Percentiles rank a stretch among this genome's conserved stretches.
Evolutionary conservation across 257 asterid genomes (phyloP).

Genomic region (Solanum infundibuliforme): DNA sequence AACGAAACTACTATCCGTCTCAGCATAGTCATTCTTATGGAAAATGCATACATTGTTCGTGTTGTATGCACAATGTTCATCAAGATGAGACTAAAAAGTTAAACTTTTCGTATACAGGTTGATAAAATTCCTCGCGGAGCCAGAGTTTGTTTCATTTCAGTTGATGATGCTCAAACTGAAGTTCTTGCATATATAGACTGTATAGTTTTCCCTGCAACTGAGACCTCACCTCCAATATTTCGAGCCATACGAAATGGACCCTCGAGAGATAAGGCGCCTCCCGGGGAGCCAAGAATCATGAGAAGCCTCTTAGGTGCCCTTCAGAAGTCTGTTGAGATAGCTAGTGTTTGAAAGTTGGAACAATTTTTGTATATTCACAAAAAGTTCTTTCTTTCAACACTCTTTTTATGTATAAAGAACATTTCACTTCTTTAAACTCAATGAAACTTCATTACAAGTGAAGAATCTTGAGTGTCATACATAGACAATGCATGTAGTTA

Average conservation of each 20-base stretch:
- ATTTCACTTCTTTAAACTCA: neutral
- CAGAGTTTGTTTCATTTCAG: conserved; percentile 67
- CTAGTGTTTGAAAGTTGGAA: conserved; percentile 21
- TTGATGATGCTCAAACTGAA: conserved; percentile 64
- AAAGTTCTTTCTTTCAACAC: neutral
- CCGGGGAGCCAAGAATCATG: conserved; percentile 91
- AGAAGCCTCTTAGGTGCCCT: conserved; percentile 75
- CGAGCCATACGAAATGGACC: conserved; percentile 78
- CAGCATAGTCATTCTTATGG: neutral
- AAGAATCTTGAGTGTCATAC: neutral
- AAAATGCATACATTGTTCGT: neutral
- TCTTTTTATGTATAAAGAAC: neutral
- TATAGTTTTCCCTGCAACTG: conserved; percentile 55
- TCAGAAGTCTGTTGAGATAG: conserved; percentile 72
- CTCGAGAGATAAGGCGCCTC: conserved; percentile 47
- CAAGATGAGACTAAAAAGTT: neutral
- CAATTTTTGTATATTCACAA: neutral
- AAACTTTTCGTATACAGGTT: conserved; percentile 28
- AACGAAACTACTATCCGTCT: neutral
- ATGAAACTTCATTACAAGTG: neutral
- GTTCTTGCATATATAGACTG: conserved; percentile 74
- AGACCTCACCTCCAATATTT: conserved; percentile 46
- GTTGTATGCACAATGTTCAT: neutral
- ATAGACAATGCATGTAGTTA: neutral
- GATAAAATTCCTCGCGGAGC: conserved; percentile 91